These are phyloP conservation scores for Lotmaria passim DNA, from an alignment of 208 protist species.

Conservation along the genomic window DNA sequence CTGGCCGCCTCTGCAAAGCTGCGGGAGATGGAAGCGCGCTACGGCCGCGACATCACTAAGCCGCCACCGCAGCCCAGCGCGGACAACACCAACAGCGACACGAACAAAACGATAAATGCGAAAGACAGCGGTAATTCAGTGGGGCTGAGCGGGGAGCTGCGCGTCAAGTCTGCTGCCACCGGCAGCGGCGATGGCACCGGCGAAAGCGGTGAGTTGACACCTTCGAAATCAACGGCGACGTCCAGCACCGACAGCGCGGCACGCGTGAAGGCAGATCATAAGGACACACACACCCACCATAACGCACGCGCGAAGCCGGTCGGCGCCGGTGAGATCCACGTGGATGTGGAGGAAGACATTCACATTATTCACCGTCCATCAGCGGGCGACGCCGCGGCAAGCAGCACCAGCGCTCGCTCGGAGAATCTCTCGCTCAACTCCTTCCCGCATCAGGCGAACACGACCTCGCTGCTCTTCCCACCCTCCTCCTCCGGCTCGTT, in stretches of 20 bases:
- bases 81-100: background rate
- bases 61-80: slow-evolving; percentile 20
- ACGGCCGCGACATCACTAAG: slow-evolving; percentile 46
- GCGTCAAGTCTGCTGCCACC: slow-evolving; percentile 4
- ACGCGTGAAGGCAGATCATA: background rate
- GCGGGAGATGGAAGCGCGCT: slow-evolving; percentile 38
- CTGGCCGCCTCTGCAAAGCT: slow-evolving; percentile 60
- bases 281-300: background rate
- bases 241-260: slow-evolving; percentile 19
- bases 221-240: slow-evolving; percentile 15
- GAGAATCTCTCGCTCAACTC: slow-evolving; percentile 20
- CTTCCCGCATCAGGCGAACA: background rate
- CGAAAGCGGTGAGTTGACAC: slow-evolving; percentile 10
- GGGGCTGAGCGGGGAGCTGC: background rate
- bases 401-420: slow-evolving; percentile 2
- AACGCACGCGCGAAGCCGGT: background rate
- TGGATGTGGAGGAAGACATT: slow-evolving; percentile 14
- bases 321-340: background rate
- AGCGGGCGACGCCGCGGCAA: background rate
- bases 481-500: background rate
- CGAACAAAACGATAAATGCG: background rate
- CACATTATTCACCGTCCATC: slow-evolving; percentile 2
- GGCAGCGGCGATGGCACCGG: slow-evolving; percentile 17
- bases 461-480: background rate
- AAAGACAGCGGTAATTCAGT: slow-evolving; percentile 5